Conservation (phyloP, 371 early-diverging fungal genomes). For the Syncephalis fuscata region DNA sequence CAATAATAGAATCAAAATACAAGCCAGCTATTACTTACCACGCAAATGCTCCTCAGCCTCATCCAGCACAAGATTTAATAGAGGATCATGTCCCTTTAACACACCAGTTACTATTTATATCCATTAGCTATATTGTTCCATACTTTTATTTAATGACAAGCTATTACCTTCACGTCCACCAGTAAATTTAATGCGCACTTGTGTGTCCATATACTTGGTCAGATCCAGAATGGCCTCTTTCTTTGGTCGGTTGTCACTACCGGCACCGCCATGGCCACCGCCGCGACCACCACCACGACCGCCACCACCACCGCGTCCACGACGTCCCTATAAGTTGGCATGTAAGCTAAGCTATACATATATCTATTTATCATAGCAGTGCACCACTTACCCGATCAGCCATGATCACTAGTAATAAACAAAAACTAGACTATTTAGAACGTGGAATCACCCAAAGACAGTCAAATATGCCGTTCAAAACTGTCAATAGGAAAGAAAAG, state of each 20-base stretch:
- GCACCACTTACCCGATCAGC: no score
- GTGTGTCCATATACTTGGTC: conserved; percentile 80
- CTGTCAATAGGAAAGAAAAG: no score
- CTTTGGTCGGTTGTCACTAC: conserved; percentile 43
- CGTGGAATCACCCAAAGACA: no score
- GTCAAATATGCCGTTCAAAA: no score
- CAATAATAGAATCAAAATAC: background rate
- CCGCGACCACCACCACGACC: conserved; percentile 20
- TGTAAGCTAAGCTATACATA: no score
- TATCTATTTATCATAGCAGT: no score
- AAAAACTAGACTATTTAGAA: no score
- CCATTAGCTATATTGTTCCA: no score
- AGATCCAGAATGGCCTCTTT: conserved; percentile 85
- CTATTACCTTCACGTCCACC: conserved; percentile 88
- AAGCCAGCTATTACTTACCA: conserved; percentile 30
- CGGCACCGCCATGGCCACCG: conserved; percentile 26
- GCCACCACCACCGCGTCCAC: conserved; percentile 24
- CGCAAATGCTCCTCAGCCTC: conserved; percentile 65
- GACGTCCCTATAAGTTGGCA: conserved; percentile 1
- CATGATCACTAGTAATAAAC: no score
- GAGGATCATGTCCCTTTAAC: conserved; percentile 84
- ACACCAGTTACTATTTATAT: conserved; percentile 81
- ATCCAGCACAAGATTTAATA: conserved; percentile 87
- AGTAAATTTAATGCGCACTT: conserved; percentile 77
- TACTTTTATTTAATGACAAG: no score